Evolutionary conservation across 1,284 basidiomycete genomes (phyloP).

Genomic region (Boletellus deceptivus): DNA sequence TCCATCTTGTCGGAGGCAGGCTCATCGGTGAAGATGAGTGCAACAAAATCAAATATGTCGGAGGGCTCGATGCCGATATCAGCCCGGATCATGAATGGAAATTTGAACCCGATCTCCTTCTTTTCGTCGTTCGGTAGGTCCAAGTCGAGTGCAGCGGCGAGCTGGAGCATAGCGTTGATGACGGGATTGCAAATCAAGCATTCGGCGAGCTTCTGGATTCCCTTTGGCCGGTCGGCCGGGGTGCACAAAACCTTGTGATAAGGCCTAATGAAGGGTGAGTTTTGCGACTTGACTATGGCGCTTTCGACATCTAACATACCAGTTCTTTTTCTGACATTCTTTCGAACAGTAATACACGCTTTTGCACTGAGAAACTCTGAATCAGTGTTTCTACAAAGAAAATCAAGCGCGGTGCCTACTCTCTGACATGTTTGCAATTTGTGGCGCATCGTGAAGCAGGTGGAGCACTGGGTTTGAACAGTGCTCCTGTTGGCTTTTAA

Average conservation of each 20-base stretch:
- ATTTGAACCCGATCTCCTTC: constrained; percentile 16
- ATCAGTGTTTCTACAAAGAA: neutral
- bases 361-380: constrained; percentile 34
- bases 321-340: constrained; percentile 23
- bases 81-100: constrained; percentile 23
- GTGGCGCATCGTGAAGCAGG: constrained; percentile 10
- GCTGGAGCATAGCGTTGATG: constrained; percentile 17
- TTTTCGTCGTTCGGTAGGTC: constrained; percentile 13
- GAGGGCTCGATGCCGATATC: constrained; percentile 27
- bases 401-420: neutral
- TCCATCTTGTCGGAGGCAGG: constrained; percentile 5
- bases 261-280: constrained; percentile 15
- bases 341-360: constrained; percentile 29
- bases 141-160: constrained; percentile 19
- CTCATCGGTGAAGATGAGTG: constrained; percentile 13
- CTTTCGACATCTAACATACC: constrained; percentile 2
- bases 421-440: constrained; percentile 17
- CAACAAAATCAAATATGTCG: constrained; percentile 13
- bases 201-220: constrained; percentile 20
- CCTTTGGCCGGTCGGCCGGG: constrained; percentile 19
- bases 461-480: constrained; percentile 14
- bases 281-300: neutral
- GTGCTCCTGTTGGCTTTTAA: constrained; percentile 13
- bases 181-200: constrained; percentile 17
- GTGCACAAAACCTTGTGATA: constrained; percentile 22